Base-by-base conservation (phyloP, 495 filamentous ascomycete genomes). In the Trichocladium antarcticum region DNA sequence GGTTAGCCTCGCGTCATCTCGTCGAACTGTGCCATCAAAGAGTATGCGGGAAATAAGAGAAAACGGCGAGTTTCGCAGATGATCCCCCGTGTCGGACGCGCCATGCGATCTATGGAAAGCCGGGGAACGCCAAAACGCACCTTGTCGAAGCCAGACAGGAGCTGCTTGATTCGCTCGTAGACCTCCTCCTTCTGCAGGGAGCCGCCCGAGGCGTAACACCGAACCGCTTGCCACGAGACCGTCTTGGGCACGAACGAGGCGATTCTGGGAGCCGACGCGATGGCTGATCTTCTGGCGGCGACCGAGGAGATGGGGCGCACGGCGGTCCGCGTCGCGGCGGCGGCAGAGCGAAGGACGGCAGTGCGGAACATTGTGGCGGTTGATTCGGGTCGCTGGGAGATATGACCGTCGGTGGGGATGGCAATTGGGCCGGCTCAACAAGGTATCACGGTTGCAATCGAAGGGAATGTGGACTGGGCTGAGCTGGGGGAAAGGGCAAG, bases 121-220 rank as follows among this genome's bases (percentile, higher is more conserved):
- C n/a, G n/a, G n/a, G n/a, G n/a, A n/a, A n/a, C n/a, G n/a, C n/a
- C n/a, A n/a, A n/a, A 52, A 61, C 82, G 57, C 68, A 95, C 92
- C 84, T 98, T 98, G 74, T 98, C 92, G 71, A 97, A 98, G 65
- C 84, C 87, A 65, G 84, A 83, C 67, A 98, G 69, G 49, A 98
- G 75, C 71, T 84, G 81, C 69, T 94, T 77, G 77, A 98, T 97
- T 60, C 92, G 82, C 42, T 85, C 84, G 69, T 94, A 84, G 49
- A 96, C 83, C 68, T 96, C 89, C 9, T 78, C 72, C 76, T 87
- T 84, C 49, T 76, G 71, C 37, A 96, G 73, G 37, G 80, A 82
- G 48, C 81, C 80, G 38, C 76, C 79, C 37, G 92, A 84, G 40
- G 89, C 89, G 74, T 98, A 98, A 72, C 78, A 82, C 64, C 92